These are phyloP conservation scores for Umbelopsis vinacea DNA, from an alignment of 192 early-diverging fungal genomes.

Conservation along the genomic window DNA sequence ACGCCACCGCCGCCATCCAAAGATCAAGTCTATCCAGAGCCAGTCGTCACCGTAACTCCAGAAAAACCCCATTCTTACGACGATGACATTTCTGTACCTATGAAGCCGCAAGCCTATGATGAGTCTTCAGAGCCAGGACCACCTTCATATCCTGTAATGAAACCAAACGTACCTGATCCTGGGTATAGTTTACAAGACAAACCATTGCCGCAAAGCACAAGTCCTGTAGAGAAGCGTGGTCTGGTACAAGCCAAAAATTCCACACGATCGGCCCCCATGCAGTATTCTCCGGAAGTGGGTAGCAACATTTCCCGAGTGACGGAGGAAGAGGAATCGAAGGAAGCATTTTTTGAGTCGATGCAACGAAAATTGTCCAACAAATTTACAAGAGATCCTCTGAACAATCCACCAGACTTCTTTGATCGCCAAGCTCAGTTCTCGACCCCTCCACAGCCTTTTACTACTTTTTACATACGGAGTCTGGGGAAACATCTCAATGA, in stretches of 20 bases:
- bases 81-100: background rate
- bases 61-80: slow-evolving; percentile 14
- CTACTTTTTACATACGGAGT: background rate
- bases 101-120: background rate
- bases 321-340: background rate
- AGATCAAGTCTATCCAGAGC: background rate
- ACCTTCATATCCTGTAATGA: background rate
- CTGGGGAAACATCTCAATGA: background rate
- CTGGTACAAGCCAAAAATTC: background rate
- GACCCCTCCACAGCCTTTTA: background rate
- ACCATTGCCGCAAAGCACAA: background rate
- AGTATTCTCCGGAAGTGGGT: background rate
- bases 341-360: background rate
- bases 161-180: background rate
- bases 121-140: background rate
- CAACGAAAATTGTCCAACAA: background rate
- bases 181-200: background rate
- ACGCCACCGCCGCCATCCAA: background rate
- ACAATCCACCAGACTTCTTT: background rate
- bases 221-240: background rate
- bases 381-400: background rate
- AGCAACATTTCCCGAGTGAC: background rate
- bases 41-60: background rate
- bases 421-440: background rate
- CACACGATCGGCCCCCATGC: background rate